Conservation (phyloP, 2,329 filamentous ascomycete species). For the Diaporthe sp. region DNA sequence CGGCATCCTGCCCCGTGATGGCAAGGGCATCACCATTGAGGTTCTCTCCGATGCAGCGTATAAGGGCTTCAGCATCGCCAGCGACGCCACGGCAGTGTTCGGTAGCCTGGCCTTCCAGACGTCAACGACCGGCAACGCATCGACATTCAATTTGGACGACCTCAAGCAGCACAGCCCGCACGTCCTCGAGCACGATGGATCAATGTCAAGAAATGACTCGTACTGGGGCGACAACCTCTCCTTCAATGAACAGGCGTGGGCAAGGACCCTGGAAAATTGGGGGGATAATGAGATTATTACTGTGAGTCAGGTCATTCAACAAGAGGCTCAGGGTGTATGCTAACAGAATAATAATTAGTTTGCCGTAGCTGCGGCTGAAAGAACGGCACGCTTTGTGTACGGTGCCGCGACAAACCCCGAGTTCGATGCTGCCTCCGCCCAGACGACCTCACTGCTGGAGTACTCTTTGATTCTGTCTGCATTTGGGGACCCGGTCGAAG, state of each 20-base stretch:
- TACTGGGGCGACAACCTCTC: slow-evolving; percentile 32
- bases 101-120: slow-evolving; percentile 22
- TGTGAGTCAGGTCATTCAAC: neutral
- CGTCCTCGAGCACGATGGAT: slow-evolving; percentile 31
- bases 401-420: slow-evolving; percentile 26
- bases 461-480: slow-evolving; percentile 31
- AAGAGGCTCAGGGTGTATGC: neutral
- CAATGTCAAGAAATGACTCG: slow-evolving; percentile 31
- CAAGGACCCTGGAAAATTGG: slow-evolving; percentile 26
- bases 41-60: neutral
- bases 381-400: slow-evolving; percentile 16
- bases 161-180: slow-evolving; percentile 24
- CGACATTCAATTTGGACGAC: slow-evolving; percentile 31
- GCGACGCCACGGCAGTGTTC: neutral
- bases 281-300: slow-evolving; percentile 25
- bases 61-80: neutral
- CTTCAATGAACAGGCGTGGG: slow-evolving; percentile 26
- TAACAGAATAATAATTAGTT: neutral
- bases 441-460: slow-evolving; percentile 17
- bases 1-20: slow-evolving; percentile 30
- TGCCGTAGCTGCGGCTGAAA: slow-evolving; percentile 18
- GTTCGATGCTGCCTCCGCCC: slow-evolving; percentile 12
- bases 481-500: slow-evolving; percentile 25
- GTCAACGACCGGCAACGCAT: slow-evolving; percentile 27
- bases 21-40: slow-evolving; percentile 23